Evolutionary conservation across 1,139 yeast species (phyloP).

Genomic region (Sugiyamaella sp.): DNA sequence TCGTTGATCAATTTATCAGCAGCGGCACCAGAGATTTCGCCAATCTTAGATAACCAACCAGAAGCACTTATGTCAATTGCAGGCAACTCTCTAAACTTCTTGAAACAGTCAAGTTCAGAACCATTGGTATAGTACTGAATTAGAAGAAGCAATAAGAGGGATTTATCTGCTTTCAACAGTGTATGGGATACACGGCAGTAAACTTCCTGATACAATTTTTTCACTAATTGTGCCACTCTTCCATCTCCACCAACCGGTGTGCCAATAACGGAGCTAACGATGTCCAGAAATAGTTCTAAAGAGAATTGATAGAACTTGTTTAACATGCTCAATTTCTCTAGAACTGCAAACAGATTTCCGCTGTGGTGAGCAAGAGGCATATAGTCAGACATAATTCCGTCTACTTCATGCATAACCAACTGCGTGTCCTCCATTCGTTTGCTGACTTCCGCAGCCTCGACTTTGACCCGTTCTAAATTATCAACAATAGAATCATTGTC

Average conservation of each 20-base stretch:
- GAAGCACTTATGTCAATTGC: constrained; percentile 18
- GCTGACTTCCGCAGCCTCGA: constrained; percentile 60
- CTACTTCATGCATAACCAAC: constrained; percentile 57
- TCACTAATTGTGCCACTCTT: constrained; percentile 41
- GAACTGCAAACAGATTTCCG: constrained; percentile 52
- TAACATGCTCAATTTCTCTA: constrained; percentile 49
- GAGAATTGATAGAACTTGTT: constrained; percentile 63
- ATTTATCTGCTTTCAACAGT: constrained; percentile 53
- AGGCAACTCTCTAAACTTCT: constrained; percentile 8
- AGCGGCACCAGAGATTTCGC: neutral
- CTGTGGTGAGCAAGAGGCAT: constrained; percentile 59
- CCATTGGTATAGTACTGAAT: constrained; percentile 18
- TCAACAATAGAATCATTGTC: constrained; percentile 65
- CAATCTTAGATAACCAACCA: constrained; percentile 18
- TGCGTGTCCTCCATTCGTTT: constrained; percentile 58
- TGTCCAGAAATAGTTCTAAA: constrained; percentile 49
- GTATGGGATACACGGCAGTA: constrained; percentile 54
- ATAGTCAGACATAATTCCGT: constrained; percentile 51
- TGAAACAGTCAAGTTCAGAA: constrained; percentile 10
- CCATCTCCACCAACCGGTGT: constrained; percentile 18
- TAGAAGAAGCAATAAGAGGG: constrained; percentile 50
- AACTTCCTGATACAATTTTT: constrained; percentile 50
- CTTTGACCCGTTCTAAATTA: constrained; percentile 66
- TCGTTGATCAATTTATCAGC: neutral
- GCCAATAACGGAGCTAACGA: constrained; percentile 49